Base-by-base conservation (phyloP, 23 red algal species). In the Gracilaria domingensis region DNA sequence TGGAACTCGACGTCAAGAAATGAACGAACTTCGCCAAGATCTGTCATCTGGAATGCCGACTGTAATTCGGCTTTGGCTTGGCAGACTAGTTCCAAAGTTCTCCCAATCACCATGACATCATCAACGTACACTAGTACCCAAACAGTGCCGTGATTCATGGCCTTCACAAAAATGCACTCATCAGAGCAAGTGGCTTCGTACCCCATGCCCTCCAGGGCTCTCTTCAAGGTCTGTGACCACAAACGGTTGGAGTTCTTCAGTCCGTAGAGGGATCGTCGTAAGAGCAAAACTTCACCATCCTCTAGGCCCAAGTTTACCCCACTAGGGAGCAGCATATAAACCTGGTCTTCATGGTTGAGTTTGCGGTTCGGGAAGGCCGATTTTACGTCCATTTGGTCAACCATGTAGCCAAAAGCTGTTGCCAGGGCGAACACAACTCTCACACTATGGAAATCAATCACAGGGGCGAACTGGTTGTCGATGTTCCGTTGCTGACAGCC, bases 311-410 rank as follows among this genome's bases (percentile, higher is more conserved):
- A 16, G 36, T 4, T 54, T 30, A 3, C 23, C 28, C 80, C 80
- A 32, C 30, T 1, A 26, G 80, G 80, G 12, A 54, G 80, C 24
- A 40, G 35, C 49, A 83, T 60, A 23, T 83, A 83, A 28, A 83
- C 1, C n/a, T 65, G 29, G 2, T 81, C 48, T 61, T 39, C 53
- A 26, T 64, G 28, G 29, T 60, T 34, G 26, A 83, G 36, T 33
- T 38, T 4, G 24, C n/a, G 0, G 24, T 83, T 59, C 25, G 64
- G 40, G 35, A 83, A 83, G 24, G 80, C 49, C 25, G 80, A 61
- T n/a, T 61, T 0, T n/a, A 83, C 35, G 58, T 83, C 58, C 54
- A 83, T 83, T 44, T 83, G 80, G 80, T 83, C 0, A 18, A 65
- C 57, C 14, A 33, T 30, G 57, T 65, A 60, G 29, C 49, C 54